These are phyloP conservation scores for Lactifluus hygrophoroides DNA, from an alignment of 768 basidiomycete species.

Conservation along the genomic window DNA sequence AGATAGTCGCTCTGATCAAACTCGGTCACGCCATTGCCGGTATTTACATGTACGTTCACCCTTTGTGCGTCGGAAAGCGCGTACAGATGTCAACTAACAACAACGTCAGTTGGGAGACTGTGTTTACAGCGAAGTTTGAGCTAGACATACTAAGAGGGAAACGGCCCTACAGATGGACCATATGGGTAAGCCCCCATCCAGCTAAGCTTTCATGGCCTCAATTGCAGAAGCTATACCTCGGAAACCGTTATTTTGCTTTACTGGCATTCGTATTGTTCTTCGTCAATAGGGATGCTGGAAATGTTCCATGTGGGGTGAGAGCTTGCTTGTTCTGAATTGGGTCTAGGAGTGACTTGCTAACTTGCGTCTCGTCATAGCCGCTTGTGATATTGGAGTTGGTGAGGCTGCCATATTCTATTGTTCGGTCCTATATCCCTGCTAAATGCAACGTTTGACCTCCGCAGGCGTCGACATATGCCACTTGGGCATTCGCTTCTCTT, in stretches of 20 bases:
- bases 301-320: not conserved
- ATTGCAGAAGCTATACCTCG: slow-evolving; percentile 2
- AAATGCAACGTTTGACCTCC: not conserved
- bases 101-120: not conserved
- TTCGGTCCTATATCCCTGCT: not conserved
- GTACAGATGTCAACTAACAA: not conserved
- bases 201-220: not conserved
- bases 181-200: slow-evolving; percentile 1
- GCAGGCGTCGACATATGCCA: not conserved
- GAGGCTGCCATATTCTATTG: not conserved
- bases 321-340: too few relatives aligned
- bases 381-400: not conserved
- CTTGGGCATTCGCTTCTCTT: slow-evolving; percentile 1
- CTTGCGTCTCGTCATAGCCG: not conserved
- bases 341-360: not conserved
- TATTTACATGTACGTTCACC: not conserved
- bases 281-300: not conserved
- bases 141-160: slow-evolving; percentile 1
- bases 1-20: not conserved
- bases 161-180: slow-evolving; percentile 2
- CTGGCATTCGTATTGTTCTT: not conserved
- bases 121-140: not conserved
- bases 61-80: not conserved
- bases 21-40: not conserved
- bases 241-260: not conserved